These are phyloP conservation scores for Trametes coccinea DNA, from an alignment of 768 basidiomycete genomes.

Conservation along the genomic window DNA sequence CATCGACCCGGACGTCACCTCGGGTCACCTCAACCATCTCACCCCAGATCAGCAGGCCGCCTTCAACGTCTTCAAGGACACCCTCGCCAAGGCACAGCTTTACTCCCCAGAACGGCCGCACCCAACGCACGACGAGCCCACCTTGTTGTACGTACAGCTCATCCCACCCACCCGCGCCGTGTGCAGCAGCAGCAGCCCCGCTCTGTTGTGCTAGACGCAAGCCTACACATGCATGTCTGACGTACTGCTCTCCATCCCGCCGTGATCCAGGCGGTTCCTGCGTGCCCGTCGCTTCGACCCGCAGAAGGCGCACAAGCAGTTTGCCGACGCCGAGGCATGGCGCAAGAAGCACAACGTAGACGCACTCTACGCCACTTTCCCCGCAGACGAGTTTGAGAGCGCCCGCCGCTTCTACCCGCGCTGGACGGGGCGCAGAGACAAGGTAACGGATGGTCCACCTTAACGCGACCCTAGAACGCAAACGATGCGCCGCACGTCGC, in stretches of 20 bases:
- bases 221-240: background rate
- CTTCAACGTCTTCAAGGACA: slow-evolving; percentile 54
- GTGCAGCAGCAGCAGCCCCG: slow-evolving; percentile 26
- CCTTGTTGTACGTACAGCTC: slow-evolving; percentile 37
- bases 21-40: slow-evolving; percentile 58
- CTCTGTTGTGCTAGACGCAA: background rate
- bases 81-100: slow-evolving; percentile 49
- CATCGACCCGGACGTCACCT: slow-evolving; percentile 33
- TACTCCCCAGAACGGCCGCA: slow-evolving; percentile 41
- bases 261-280: slow-evolving; percentile 65
- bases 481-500: background rate
- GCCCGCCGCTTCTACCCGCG: slow-evolving; percentile 70
- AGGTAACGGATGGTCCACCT: slow-evolving; percentile 41
- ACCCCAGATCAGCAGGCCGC: slow-evolving; percentile 48
- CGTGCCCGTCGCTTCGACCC: slow-evolving; percentile 74
- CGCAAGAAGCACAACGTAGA: slow-evolving; percentile 60
- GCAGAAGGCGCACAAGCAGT: slow-evolving; percentile 66
- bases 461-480: background rate
- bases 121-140: slow-evolving; percentile 57
- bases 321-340: slow-evolving; percentile 69
- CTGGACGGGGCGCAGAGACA: slow-evolving; percentile 80
- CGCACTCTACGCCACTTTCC: slow-evolving; percentile 61
- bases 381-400: slow-evolving; percentile 56
- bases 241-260: background rate
- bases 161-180: background rate